Base-by-base conservation (phyloP, 306 rosid species). In the Trifolium dubium region DNA sequence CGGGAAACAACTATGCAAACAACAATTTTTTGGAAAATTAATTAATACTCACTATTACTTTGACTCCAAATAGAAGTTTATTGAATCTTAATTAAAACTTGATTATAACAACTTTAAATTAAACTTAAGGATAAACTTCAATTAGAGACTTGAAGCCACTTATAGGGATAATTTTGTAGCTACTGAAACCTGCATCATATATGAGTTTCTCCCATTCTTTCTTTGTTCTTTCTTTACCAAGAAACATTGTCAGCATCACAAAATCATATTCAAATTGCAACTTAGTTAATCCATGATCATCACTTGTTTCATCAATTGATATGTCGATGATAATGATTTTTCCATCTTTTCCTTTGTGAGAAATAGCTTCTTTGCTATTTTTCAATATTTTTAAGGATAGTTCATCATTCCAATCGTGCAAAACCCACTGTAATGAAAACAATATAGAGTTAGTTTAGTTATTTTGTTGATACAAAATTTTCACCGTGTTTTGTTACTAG, bases 131-230 rank as follows among this genome's bases (percentile, higher is more conserved):
- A 67, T 47, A 86, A 64, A 86, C 84, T 73, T 86, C 91, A 44
- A 88, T 80, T 4, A 88, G 84, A 18, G 92, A 90, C 70, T 79
- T 83, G 14, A 82, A 72, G 18, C 89, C 88, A 73, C 77, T 19
- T 0, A 79, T 66, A 0, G 88, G 75, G 0, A 54, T 77, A 4
- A 86, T 80, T 61, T 83, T 82, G 84, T 81, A 86, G 61, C 14
- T 47, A 23, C 79, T 77, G 46, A 85, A 86, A 1, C 93, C 96
- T 5, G 92, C 88, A 14, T 85, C 78, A 1, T 53, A 63, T 39
- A 88, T 77, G 15, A 90, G 76, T 8, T 75, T 83, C 59, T 82
- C 79, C 91, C 89, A 90, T 15, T 90, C 88, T 44, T 80, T 76
- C 54, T 77, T 81, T 0, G 39, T 73, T 31, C 83, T 78, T 30